Evolutionary conservation across 148 eudicot species (phyloP), one percentile per base, ranked within the genome.

Genomic region (Arctostaphylos glauca): DNA sequence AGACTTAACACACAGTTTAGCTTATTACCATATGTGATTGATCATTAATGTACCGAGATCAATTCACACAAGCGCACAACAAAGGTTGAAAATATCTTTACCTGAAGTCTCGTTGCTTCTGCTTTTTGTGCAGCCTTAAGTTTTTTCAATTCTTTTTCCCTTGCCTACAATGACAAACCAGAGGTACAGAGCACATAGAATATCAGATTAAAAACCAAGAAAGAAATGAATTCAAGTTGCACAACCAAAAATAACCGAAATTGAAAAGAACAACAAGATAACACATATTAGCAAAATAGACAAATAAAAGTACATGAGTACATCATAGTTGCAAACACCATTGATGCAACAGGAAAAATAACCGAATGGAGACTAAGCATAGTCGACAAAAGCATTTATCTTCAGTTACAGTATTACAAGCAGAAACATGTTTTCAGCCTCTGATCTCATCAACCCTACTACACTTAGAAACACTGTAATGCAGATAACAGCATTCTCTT

Each of bases 51-150:
- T 15, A 68, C 48, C 46, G 8, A 9, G 55, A 78, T 23, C 78
- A 58, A 70, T 46, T 70, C 13, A 4, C 6, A 62, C n/a, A 70
- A 79, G 60, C 8, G 44, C 50, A 71, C 19, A 74, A 5, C 53
- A 13, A 70, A 46, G 5, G 5, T 58, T 47, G 5, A n/a, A 23
- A 64, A 12, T 77, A 53, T 2, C 38, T 71, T 74, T 84, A 88
- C 94, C 94, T 91, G 88, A 74, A 88, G 84, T 86, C 87, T 91
- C 3, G 93, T 94, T 44, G 93, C 96, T 83, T 90, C 93, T n/a
- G 92, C 95, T 89, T 96, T 94, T 72, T 89, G 91, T 5, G 90
- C 92, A 82, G 97, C 97, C 92, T 96, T 96, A n/a, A 85, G 93
- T 82, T 89, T 93, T 85, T 94, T 94, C 86, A 91, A 48, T 73